Evolutionary conservation across 2,329 filamentous ascomycete species (phyloP), one percentile per base, ranked within the genome.

Genomic region (Fusarium robinianum): DNA sequence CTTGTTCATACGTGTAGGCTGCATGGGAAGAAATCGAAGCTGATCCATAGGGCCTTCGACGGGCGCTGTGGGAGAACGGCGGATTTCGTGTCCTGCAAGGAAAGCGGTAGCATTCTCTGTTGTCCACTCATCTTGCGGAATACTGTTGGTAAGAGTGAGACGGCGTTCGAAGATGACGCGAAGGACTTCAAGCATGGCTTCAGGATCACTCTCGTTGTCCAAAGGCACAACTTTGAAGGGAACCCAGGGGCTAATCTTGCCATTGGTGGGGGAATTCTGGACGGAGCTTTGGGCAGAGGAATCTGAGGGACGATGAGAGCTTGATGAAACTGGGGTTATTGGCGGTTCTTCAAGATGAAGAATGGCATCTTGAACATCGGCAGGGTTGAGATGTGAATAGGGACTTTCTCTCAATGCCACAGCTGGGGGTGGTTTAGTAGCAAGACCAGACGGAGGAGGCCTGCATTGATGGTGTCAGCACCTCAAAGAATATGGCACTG

Each of bases 1-100:
- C 23, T 69, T 68, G 39, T 77, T 74, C 34, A 73, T 63, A 34
- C 64, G 65, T 11, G 71, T 73, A 8, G 68, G 66, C 4, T 61
- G 65, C 57, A 74, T 69, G 5, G 73, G 72, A 12, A 76, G 56
- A 17, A 68, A 67, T 7, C 67, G 58, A 19, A 75, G 46, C 18
- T 72, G 70, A 24, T 71, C 67, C 21, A 65, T 60, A 3, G 61
- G 55, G 15, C 44, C 57, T 35, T 52, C 65, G 15, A 62, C 53
- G 10, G 58, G 61, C 8, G 34, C 32, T 19, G 55, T 38, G 7
- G 58, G 16, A 15, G 57, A 62, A 10, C 53, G 50, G 6, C 40
- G 42, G 1, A 41, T 39, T 11, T 53, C 37, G 8, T 44, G 37
- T 5, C 23, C 23, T 2, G 44, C 36, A 6, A 50, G n/a, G 12